Base-by-base conservation (phyloP, 2,329 filamentous ascomycete genomes). In the Rutstroemia sydowiana region DNA sequence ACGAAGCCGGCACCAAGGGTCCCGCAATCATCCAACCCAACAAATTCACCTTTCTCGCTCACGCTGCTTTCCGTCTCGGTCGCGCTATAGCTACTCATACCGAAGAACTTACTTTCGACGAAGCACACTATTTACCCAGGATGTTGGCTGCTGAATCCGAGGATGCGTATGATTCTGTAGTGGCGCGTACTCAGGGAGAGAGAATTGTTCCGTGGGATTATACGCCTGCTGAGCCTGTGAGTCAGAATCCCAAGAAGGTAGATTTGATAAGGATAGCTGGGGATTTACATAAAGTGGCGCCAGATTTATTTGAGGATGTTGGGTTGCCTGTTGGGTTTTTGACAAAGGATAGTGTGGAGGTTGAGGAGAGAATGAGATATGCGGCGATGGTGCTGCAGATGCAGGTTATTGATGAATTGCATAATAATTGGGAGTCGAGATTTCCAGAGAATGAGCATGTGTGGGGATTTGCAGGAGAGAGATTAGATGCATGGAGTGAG, bases 341-440 rank as follows among this genome's bases (percentile, higher is more conserved):
- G 10, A 32, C 9, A 9, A 39, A 46, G 8, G 23, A 42, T n/a
- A 13, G 48, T 5, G 50, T 58, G 13, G 28, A 28, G 23, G 50
- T 40, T 1, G 30, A 56, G 11, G 20, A 28, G 9, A 26, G 31
- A 3, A 23, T 16, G 14, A 13, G 21, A 31, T 40, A 39, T 18
- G 34, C 41, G 7, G 42, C 31, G 5, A 20, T 47, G 7, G 23
- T 46, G n/a, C 26, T 51, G 3, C 42, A 47, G 42, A 57, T 58
- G 44, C 57, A 65, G 44, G 52, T 63, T n/a, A 18, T 64, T 3
- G 57, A 63, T 31, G 63, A 65, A 40, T 14, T 55, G 6, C 61
- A 57, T 46, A 64, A 64, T 30, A 61, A 61, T 26, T 63, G 61
- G 56, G 62, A 65, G 31, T 48, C 53, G 4, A 42, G 55, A 3